These are phyloP conservation scores for Fusarium nygamai DNA, from an alignment of 2,329 filamentous ascomycete genomes.

Conservation along the genomic window DNA sequence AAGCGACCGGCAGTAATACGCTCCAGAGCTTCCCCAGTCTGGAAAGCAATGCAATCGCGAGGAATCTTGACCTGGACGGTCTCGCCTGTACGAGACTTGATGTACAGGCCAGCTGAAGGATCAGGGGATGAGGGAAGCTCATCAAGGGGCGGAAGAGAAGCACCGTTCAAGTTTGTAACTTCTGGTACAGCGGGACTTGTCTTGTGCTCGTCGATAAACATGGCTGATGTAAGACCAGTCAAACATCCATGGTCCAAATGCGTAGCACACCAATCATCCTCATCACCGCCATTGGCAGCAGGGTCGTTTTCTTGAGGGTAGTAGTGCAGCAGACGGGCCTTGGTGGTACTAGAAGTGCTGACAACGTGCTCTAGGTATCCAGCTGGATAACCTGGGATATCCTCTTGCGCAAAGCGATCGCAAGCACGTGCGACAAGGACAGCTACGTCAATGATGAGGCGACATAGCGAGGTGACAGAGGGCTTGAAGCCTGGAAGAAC, in stretches of 20 bases:
- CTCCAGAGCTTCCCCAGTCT: conserved; percentile 92
- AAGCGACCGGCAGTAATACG: conserved; percentile 91
- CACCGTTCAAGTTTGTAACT: conserved; percentile 32
- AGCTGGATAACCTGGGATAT: conserved; percentile 78
- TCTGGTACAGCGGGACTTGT: conserved; percentile 49
- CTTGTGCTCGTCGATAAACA: conserved; percentile 87
- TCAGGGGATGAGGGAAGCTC: conserved; percentile 84
- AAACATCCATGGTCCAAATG: conserved; percentile 93
- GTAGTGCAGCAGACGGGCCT: conserved; percentile 92
- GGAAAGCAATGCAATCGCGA: conserved; percentile 90
- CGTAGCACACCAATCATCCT: conserved; percentile 95
- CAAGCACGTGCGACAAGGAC: conserved; percentile 90
- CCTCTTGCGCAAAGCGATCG: conserved; percentile 82
- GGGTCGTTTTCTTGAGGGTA: conserved; percentile 70
- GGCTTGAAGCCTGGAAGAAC: conserved; percentile 79
- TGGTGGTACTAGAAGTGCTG: conserved; percentile 84
- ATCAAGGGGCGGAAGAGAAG: conserved; percentile 61
- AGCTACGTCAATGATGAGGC: conserved; percentile 87
- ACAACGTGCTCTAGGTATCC: conserved; percentile 91
- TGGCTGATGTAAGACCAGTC: conserved; percentile 91
- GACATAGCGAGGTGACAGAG: conserved; percentile 79
- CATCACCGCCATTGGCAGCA: conserved; percentile 55
- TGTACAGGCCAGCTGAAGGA: conserved; percentile 88
- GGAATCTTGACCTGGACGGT: conserved; percentile 94
- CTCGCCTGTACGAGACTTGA: conserved; percentile 82